These are phyloP conservation scores for Pyrenochaeta sp. DNA, from an alignment of 2,329 filamentous ascomycete species.

Conservation along the genomic window DNA sequence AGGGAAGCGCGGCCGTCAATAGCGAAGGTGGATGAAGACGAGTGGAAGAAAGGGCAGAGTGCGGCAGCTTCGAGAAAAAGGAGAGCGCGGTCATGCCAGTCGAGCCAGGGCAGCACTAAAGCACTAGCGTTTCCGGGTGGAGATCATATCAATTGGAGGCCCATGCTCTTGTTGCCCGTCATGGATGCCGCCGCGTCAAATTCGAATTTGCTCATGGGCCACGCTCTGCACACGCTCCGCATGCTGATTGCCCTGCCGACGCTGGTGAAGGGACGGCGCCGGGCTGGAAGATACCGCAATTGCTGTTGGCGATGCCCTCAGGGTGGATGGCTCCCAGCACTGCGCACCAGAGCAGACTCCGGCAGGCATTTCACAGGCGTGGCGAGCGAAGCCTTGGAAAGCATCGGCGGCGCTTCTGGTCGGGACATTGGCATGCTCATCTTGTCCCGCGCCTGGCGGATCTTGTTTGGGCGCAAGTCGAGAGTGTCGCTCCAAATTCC, in stretches of 20 bases:
- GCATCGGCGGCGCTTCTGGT: neutral
- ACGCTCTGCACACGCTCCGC: neutral
- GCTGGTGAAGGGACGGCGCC: neutral
- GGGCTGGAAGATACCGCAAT: too few species aligned
- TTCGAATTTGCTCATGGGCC: neutral
- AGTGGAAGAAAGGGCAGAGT: constrained; percentile 17
- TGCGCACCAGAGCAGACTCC: neutral
- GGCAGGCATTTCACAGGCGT: constrained; percentile 9
- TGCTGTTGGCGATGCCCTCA: too few species aligned
- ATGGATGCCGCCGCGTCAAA: neutral
- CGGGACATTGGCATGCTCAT: constrained; percentile 3
- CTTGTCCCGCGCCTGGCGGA: constrained; percentile 10
- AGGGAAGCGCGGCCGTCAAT: constrained; percentile 32
- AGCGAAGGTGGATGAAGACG: constrained; percentile 35
- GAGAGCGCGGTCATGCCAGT: constrained; percentile 25
- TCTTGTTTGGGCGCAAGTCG: constrained; percentile 7
- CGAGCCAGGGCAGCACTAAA: constrained; percentile 18
- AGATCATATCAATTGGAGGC: constrained; percentile 24
- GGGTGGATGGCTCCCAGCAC: neutral
- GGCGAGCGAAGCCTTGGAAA: neutral
- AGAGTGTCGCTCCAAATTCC: neutral
- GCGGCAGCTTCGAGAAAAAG: constrained; percentile 25
- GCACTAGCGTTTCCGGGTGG: constrained; percentile 21
- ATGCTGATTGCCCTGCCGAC: neutral
- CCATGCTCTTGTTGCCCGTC: constrained; percentile 9